phyloP scores from a whole-genome alignment of 2,329 filamentous ascomycete species.

The Fusarium hainanense region DNA sequence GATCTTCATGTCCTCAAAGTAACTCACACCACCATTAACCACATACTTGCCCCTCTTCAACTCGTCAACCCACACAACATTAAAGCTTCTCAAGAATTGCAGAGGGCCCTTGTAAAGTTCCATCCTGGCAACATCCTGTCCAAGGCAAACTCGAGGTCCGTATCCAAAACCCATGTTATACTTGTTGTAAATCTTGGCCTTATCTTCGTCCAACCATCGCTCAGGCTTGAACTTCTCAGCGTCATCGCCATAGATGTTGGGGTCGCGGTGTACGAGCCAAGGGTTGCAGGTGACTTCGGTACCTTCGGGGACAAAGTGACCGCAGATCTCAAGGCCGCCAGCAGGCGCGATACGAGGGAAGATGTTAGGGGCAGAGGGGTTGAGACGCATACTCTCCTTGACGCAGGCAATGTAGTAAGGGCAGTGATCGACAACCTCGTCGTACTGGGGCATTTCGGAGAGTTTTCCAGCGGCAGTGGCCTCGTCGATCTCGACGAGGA shows the following conservation, averaged over 20 bases:
- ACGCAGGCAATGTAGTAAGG: constrained; percentile 65
- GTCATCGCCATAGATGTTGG: constrained; percentile 48
- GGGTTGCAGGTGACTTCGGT: constrained; percentile 52
- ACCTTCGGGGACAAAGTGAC: constrained; percentile 47
- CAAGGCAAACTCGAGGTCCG: constrained; percentile 57
- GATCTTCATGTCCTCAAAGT: constrained; percentile 32
- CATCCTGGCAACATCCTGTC: constrained; percentile 56
- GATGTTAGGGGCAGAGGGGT: constrained; percentile 60
- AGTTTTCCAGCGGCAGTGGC: constrained; percentile 49
- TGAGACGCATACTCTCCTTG: constrained; percentile 64
- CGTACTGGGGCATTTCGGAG: constrained; percentile 51
- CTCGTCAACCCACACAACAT: constrained; percentile 20
- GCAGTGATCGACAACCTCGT: constrained; percentile 26
- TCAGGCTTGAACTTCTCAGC: constrained; percentile 54
- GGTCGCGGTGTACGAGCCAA: constrained; percentile 52
- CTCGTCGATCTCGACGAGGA: constrained; percentile 42
- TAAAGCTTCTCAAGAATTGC: constrained; percentile 29
- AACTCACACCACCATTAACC: constrained; percentile 34
- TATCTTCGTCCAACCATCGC: constrained; percentile 53
- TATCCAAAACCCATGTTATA: constrained; percentile 52
- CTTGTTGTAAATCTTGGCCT: constrained; percentile 46
- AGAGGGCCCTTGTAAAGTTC: constrained; percentile 51
- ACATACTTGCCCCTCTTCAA: constrained; percentile 24
- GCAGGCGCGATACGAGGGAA: constrained; percentile 61
- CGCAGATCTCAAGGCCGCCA: constrained; percentile 56